Base-by-base conservation (phyloP, 1,284 basidiomycete genomes). In the Trametes hirsuta region DNA sequence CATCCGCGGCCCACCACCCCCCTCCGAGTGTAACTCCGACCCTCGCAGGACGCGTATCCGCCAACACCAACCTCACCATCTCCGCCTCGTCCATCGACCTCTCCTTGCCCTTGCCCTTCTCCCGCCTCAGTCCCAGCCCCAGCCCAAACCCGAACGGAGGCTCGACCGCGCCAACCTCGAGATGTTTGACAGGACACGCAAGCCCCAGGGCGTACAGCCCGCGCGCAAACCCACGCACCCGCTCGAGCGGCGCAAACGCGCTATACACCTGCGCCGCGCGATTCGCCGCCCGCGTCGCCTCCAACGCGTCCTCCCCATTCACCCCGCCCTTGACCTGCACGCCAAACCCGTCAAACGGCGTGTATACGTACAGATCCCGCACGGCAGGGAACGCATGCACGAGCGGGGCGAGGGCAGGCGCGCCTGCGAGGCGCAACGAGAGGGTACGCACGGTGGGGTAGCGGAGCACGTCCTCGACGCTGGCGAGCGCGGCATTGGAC, bases 151-250 rank as follows among this genome's bases (percentile, higher is more conserved):
- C 48, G 2, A 56, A 34, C 15, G 47, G 55, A 1, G 60, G 55
- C n/a, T 53, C 47, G 22, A 64, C 37, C 15, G 53, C 36, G 14
- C 63, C 59, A n/a, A 64, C n/a, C 47, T 61, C 59, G 44, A 64
- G 40, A 6, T 42, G 42, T 12, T 35, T 22, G 12, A 64, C 57
- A 4, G 56, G 46, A 24, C 59, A 64, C 0, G 53, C 55, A 5
- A 64, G 39, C 1, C 59, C 63, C n/a, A 64, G 53, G 11, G 63
- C 63, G 37, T 64, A 64, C 18, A 64, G 53, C 11, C 63, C 63
- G 9, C 59, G 59, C 3, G 56, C 55, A 51, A 64, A 64, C 4
- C 63, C 63, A 44, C 59, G 50, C 21, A 64, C 59, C 42, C 53
- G 34, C 12, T 47, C 40, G 9, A 64, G 53, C 1, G 63, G 63